Conservation (phyloP, 192 early-diverging fungal genomes). For the Helicostylum pulchrum region DNA sequence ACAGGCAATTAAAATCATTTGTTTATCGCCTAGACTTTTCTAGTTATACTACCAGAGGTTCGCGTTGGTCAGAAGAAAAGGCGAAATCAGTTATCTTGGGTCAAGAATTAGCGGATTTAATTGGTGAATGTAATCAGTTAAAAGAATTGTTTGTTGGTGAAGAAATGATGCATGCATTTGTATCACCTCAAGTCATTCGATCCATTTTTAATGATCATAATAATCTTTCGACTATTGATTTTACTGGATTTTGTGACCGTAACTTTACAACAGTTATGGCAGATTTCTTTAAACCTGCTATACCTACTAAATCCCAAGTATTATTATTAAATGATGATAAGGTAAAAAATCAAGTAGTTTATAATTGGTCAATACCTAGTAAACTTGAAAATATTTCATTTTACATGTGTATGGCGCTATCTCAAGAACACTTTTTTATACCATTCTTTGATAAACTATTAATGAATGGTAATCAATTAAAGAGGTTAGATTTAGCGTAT, state of each 20-base stretch:
- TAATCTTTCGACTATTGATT: background rate
- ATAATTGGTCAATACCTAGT: background rate
- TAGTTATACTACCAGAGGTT: constrained; percentile 18
- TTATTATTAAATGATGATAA: background rate
- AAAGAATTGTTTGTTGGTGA: constrained; percentile 16
- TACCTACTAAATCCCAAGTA: background rate
- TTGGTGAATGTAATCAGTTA: constrained; percentile 15
- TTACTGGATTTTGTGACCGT: constrained; percentile 16
- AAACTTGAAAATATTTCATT: constrained; percentile 14
- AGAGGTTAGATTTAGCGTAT: constrained; percentile 1
- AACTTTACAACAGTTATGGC: constrained; percentile 5
- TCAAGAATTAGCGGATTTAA: constrained; percentile 10
- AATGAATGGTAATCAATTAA: background rate
- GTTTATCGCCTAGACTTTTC: constrained; percentile 16
- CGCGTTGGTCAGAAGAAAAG: constrained; percentile 10
- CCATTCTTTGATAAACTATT: constrained; percentile 7
- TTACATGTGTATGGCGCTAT: constrained; percentile 6
- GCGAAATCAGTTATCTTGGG: constrained; percentile 11
- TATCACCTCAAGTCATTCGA: constrained; percentile 10
- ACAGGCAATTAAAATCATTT: background rate
- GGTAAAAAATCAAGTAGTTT: background rate
- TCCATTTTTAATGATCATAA: constrained; percentile 4
- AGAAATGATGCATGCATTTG: constrained; percentile 19
- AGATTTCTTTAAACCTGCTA: background rate
- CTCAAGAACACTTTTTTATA: constrained; percentile 2